Percentiles rank a stretch among this genome's conserved stretches.
Conservation (phyloP, 192 early-diverging fungal genomes). For the Coemansia sp. region DNA sequence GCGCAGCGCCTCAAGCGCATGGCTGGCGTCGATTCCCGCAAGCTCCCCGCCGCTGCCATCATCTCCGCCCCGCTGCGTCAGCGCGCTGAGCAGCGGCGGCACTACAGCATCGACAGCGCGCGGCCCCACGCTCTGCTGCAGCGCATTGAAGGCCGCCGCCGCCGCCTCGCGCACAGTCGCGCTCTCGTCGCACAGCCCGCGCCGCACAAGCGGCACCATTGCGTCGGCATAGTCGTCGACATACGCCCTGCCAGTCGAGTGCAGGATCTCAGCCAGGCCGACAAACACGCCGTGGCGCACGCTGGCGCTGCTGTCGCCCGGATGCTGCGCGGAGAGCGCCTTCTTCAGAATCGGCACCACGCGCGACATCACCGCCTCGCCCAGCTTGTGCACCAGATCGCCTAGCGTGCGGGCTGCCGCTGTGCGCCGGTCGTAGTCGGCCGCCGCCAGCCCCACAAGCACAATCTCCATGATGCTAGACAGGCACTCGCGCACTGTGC, state of each 20-base stretch:
- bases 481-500: conserved; percentile 94
- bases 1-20: conserved; percentile 93
- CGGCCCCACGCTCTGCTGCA: conserved; percentile 90
- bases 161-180: conserved; percentile 90
- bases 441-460: conserved; percentile 75
- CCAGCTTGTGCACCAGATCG: conserved; percentile 93
- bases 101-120: conserved; percentile 93
- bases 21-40: conserved; percentile 44
- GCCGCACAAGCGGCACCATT: conserved; percentile 81
- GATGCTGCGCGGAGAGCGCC: conserved; percentile 58
- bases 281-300: conserved; percentile 89
- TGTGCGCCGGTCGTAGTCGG: conserved; percentile 76
- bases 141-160: conserved; percentile 88
- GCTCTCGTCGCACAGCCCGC: conserved; percentile 84
- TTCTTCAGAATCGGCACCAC: conserved; percentile 91
- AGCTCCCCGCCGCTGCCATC: background rate
- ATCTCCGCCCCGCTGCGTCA: conserved; percentile 48
- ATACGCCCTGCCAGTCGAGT: conserved; percentile 76
- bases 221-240: conserved; percentile 83
- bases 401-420: conserved; percentile 90
- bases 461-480: conserved; percentile 90
- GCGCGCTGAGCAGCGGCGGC: conserved; percentile 82
- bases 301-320: conserved; percentile 49
- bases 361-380: conserved; percentile 83
- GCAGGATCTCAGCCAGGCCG: conserved; percentile 91